These are phyloP conservation scores for Microbotryum scabiosae DNA, from an alignment of 1,284 basidiomycete genomes.

Conservation along the genomic window DNA sequence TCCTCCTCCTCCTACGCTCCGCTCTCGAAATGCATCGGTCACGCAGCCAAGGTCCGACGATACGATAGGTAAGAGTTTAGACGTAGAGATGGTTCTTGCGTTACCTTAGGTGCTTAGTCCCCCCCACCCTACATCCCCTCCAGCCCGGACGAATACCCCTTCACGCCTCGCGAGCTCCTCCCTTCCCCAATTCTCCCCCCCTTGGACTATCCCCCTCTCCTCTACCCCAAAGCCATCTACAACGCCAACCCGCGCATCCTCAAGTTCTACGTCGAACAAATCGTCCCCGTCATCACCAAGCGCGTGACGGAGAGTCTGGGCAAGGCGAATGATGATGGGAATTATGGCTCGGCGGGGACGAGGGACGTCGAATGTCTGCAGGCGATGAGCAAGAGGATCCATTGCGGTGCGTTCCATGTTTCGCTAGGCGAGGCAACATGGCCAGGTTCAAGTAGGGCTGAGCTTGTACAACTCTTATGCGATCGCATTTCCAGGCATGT, in stretches of 20 bases:
- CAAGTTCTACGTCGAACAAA: slow-evolving; percentile 72
- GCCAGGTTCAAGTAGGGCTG: no score
- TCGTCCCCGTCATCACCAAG: slow-evolving; percentile 73
- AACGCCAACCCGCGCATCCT: slow-evolving; percentile 84
- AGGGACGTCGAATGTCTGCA: slow-evolving; percentile 91
- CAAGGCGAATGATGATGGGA: slow-evolving; percentile 72
- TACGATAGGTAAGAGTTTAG: slow-evolving; percentile 87
- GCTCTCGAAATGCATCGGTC: no score
- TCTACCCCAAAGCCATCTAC: slow-evolving; percentile 65
- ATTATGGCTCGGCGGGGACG: slow-evolving; percentile 90
- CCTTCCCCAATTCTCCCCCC: slow-evolving; percentile 74
- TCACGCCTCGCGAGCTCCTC: slow-evolving; percentile 62
- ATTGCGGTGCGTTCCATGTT: slow-evolving; percentile 64
- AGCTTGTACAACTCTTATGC: neutral
- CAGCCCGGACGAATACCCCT: slow-evolving; percentile 96
- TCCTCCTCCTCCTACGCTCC: no score
- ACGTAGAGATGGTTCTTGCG: no score
- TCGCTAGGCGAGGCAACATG: no score
- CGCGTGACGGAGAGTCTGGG: slow-evolving; percentile 56
- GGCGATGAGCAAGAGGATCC: slow-evolving; percentile 87
- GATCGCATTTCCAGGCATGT: slow-evolving; percentile 62
- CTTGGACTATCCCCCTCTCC: slow-evolving; percentile 64
- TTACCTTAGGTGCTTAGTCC: no score
- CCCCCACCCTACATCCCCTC: no score
- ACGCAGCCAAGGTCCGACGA: slow-evolving; percentile 75